Percentiles rank a stretch among this genome's conserved stretches.
Evolutionary conservation across 768 basidiomycete species (phyloP).

Genomic region (Auriscalpium orientale): DNA sequence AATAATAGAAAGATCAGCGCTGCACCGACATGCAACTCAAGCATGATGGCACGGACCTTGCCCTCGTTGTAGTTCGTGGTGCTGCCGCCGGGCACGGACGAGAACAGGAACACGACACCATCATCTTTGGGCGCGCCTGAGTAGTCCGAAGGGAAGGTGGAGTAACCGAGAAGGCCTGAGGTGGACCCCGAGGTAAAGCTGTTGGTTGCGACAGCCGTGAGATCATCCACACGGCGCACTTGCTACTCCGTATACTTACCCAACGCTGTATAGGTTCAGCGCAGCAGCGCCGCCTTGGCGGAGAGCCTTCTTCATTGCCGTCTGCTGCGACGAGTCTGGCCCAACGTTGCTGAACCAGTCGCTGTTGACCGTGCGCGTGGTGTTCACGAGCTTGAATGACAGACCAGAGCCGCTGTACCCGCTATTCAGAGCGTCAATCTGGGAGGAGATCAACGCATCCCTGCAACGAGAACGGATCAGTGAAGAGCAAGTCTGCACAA

Average conservation of each 20-base stretch:
- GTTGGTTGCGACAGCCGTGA: too few species aligned
- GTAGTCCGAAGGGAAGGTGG: slow-evolving; percentile 44
- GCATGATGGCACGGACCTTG: slow-evolving; percentile 10
- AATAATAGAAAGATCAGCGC: background rate
- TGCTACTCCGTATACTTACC: slow-evolving; percentile 23
- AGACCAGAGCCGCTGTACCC: slow-evolving; percentile 34
- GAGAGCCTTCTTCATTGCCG: slow-evolving; percentile 40
- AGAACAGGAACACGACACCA: slow-evolving; percentile 34
- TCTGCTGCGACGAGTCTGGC: slow-evolving; percentile 28
- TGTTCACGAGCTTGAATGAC: slow-evolving; percentile 33
- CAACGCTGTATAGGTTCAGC: slow-evolving; percentile 47
- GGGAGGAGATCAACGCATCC: slow-evolving; percentile 31
- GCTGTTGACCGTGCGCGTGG: slow-evolving; percentile 35
- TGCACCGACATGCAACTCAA: background rate
- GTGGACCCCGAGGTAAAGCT: slow-evolving; percentile 32
- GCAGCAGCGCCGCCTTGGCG: slow-evolving; percentile 32
- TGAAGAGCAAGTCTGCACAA: background rate
- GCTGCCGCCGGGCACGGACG: slow-evolving; percentile 33
- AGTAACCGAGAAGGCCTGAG: slow-evolving; percentile 43
- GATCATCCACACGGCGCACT: background rate
- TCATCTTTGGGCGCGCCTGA: slow-evolving; percentile 34
- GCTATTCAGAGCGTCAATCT: slow-evolving; percentile 35
- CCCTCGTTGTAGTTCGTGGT: slow-evolving; percentile 31
- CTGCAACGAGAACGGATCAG: slow-evolving; percentile 6
- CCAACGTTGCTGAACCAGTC: slow-evolving; percentile 42